Percentiles rank a stretch among this genome's conserved stretches.
These are phyloP conservation scores for Puccinia brachypodii DNA, from an alignment of 1,284 basidiomycete species.

Conservation along the genomic window DNA sequence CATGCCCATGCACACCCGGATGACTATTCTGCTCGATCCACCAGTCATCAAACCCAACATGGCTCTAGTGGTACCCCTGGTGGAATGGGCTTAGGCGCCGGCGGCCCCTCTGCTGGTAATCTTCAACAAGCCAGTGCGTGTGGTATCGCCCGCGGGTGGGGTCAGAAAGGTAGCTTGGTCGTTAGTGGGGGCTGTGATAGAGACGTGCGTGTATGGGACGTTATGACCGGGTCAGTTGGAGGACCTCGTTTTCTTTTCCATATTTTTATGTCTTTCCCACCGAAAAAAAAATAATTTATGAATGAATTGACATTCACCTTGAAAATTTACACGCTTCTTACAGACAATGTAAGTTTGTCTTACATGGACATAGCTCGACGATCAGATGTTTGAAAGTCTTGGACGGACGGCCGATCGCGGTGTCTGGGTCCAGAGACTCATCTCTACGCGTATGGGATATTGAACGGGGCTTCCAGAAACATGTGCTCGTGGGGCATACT, in stretches of 20 bases:
- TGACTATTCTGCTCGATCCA: slow-evolving; percentile 7
- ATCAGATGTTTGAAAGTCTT: slow-evolving; percentile 87
- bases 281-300: background rate
- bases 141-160: slow-evolving; percentile 68
- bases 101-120: slow-evolving; percentile 54
- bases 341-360: slow-evolving; percentile 74
- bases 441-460: slow-evolving; percentile 93
- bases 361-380: slow-evolving; percentile 84
- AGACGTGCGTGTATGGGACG: slow-evolving; percentile 85
- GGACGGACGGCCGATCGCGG: slow-evolving; percentile 79
- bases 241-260: background rate
- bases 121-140: slow-evolving; percentile 64
- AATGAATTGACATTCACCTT: background rate
- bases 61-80: slow-evolving; percentile 36
- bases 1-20: slow-evolving; percentile 8
- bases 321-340: background rate
- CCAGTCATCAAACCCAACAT: slow-evolving; percentile 19
- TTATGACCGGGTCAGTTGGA: slow-evolving; percentile 74
- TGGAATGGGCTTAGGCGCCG: slow-evolving; percentile 55
- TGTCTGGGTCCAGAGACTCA: slow-evolving; percentile 83
- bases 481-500: slow-evolving; percentile 75
- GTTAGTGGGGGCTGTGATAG: slow-evolving; percentile 93
- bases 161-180: slow-evolving; percentile 68
- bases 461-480: slow-evolving; percentile 69
- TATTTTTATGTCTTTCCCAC: background rate